Conservation (phyloP, 2,329 filamentous ascomycete species). For the Alternaria sp. region DNA sequence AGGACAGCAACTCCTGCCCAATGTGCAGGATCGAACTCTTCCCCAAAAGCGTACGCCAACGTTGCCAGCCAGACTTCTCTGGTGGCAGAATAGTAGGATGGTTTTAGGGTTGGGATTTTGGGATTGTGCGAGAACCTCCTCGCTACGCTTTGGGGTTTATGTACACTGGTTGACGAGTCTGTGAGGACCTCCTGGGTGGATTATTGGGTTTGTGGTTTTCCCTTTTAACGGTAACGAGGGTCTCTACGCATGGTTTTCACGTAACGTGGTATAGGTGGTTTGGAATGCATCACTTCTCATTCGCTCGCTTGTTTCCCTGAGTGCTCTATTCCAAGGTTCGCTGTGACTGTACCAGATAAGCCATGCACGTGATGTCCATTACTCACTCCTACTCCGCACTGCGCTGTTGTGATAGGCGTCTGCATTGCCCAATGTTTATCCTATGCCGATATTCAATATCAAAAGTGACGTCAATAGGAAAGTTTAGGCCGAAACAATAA, state of each 20-base stretch:
- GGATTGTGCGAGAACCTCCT: background rate
- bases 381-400: background rate
- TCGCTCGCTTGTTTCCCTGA: background rate
- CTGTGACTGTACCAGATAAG: slow-evolving; percentile 3
- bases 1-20: background rate
- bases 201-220: background rate
- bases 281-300: background rate
- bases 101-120: background rate
- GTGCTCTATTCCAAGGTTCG: background rate
- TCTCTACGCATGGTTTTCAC: background rate
- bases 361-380: background rate
- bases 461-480: background rate
- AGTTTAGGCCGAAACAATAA: slow-evolving; percentile 1
- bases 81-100: no score
- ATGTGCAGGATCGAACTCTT: background rate
- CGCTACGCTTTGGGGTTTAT: background rate
- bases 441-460: background rate
- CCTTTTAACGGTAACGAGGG: background rate
- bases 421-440: background rate
- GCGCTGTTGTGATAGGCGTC: background rate
- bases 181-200: background rate
- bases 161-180: background rate
- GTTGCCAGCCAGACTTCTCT: no score
- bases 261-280: background rate
- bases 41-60: no score